A percentile compares a stretch with the other conserved stretches of the same genome.
Evolutionary conservation across 495 filamentous ascomycete genomes (phyloP).

Genomic region (Talaromyces proteolyticus): DNA sequence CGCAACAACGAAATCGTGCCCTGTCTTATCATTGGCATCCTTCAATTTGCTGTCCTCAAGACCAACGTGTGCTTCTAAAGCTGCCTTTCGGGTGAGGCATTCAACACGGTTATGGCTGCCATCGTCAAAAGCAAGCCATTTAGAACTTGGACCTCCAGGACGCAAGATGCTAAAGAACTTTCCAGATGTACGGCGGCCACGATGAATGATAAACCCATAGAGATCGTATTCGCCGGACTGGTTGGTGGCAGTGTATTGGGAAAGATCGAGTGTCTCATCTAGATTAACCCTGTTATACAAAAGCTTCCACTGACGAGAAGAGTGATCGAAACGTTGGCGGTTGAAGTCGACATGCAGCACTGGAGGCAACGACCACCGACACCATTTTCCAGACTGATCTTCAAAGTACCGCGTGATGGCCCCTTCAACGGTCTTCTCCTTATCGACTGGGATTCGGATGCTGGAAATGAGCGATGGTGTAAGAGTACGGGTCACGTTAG

Average conservation of each 20-base stretch:
- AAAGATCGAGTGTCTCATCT: conserved; percentile 46
- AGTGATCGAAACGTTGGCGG: conserved; percentile 48
- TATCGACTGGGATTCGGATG: conserved; percentile 29
- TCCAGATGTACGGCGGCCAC: conserved; percentile 53
- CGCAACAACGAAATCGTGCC: conserved; percentile 52
- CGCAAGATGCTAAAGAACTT: conserved; percentile 58
- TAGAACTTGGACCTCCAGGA: conserved; percentile 48
- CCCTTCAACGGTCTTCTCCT: conserved; percentile 24
- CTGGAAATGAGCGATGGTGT: conserved; percentile 35
- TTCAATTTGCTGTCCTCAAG: conserved; percentile 26
- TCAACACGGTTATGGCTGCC: conserved; percentile 49
- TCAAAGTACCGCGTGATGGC: conserved; percentile 25
- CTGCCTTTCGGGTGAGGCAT: conserved; percentile 52
- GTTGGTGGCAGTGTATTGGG: conserved; percentile 24
- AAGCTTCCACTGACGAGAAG: conserved; percentile 50
- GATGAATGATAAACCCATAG: conserved; percentile 58
- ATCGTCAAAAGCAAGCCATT: conserved; percentile 57
- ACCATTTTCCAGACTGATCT: conserved; percentile 30
- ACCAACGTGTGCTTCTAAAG: conserved; percentile 48
- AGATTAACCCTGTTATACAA: conserved; percentile 50
- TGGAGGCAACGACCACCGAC: conserved; percentile 37
- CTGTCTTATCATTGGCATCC: conserved; percentile 37
- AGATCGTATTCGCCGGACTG: conserved; percentile 46
- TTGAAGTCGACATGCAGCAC: conserved; percentile 55
- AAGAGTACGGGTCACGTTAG: conserved; percentile 22